These are phyloP conservation scores for Pyrenula massariospora DNA, from an alignment of 495 filamentous ascomycete species.

Conservation along the genomic window DNA sequence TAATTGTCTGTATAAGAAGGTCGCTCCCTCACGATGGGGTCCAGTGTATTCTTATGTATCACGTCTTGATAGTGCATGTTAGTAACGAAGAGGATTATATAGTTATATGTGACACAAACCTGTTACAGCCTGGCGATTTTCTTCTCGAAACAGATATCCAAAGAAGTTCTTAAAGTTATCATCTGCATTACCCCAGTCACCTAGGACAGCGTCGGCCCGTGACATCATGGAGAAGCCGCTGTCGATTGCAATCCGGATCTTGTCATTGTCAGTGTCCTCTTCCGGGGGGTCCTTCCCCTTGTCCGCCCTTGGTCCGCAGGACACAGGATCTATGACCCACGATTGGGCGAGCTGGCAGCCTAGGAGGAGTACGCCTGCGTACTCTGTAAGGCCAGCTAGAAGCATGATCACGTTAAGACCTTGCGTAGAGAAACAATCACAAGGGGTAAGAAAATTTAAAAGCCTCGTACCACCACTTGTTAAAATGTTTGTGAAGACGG, in stretches of 20 bases:
- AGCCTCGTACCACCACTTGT: no score
- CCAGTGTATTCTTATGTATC: neutral
- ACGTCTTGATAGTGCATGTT: neutral
- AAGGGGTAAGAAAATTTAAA: no score
- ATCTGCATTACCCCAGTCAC: neutral
- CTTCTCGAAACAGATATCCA: neutral
- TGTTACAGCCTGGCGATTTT: neutral
- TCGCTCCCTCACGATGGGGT: neutral
- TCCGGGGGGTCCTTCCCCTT: neutral
- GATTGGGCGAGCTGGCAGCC: neutral
- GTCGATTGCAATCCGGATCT: neutral
- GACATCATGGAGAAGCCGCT: neutral
- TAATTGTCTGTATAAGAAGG: neutral
- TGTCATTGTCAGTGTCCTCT: neutral
- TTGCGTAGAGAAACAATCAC: neutral
- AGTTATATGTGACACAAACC: neutral
- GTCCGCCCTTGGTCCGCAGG: neutral
- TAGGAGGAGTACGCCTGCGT: neutral
- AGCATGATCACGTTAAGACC: neutral
- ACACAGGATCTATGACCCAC: neutral
- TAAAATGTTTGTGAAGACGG: no score
- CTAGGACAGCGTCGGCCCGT: neutral
- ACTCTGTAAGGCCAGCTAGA: neutral
- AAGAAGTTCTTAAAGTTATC: neutral
- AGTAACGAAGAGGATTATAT: neutral